Base-by-base conservation (phyloP, 441 rosid species). In the Arabidopsis lyrata region DNA sequence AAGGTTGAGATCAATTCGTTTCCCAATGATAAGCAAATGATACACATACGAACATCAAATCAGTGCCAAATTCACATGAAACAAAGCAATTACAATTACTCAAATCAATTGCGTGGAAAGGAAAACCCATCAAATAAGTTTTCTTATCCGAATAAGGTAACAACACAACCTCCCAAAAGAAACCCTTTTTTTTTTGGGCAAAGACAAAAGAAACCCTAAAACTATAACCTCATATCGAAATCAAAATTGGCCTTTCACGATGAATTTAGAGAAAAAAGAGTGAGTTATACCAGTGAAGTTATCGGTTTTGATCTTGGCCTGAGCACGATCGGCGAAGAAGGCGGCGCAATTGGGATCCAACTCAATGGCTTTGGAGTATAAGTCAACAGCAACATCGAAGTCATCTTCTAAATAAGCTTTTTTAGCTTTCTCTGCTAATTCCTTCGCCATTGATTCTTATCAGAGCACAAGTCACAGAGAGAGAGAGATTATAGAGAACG, bases 381-480 rank as follows among this genome's bases (percentile, higher is more conserved):
- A 74, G 54, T 82, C 82, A 72, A 79, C 80, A 24, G 86, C 82
- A 7, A 69, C 60, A 8, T 72, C 73, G 66, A 84, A 81, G 9
- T 81, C 78, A 66, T 84, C 87, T 20, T 86, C 86, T 32, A 86
- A 2, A 76, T 66, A 84, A 3, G 85, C 90, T n/a, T 77, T 78
- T 66, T 57, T 76, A 1, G 87, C 90, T 66, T 71, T 76, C 7
- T 82, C 83, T 3, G 77, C 83, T 1, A 77, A 54, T 20, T 81
- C 85, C 15, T 42, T 63, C 56, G 78, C 86, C 87, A 82, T 81
- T 69, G 77, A 68, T 31, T 71, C 49, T 24, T 5, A n/a, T 22
- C 12, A 20, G 6, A 9, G n/a, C 20, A 22, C 8, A 42, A 20
- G 44, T 41, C 32, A n/a, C 2, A 13, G n/a, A n/a, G n/a, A 13